These are phyloP conservation scores for Pigoraptor vietnamica DNA, from an alignment of 78 protist genomes.

Conservation along the genomic window DNA sequence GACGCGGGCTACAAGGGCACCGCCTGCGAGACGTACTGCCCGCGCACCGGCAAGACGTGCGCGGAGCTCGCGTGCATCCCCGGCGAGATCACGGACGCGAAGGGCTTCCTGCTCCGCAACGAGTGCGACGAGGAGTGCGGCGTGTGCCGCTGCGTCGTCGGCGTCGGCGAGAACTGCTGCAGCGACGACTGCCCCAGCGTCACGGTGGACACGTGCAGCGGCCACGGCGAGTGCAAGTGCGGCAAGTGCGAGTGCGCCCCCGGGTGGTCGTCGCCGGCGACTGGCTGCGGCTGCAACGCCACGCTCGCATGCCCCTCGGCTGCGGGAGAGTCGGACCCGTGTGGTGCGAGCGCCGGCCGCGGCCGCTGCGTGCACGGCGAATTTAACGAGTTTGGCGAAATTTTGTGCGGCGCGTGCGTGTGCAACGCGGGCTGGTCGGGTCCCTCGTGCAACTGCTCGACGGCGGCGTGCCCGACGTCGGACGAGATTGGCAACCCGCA, in stretches of 20 bases:
- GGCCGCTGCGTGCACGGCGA: too few species aligned
- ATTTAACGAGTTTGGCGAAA: too few species aligned
- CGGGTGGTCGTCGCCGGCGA: not conserved
- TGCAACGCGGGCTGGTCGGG: not conserved
- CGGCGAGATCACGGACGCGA: not conserved
- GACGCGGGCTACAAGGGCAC: not conserved
- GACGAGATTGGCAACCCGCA: too few species aligned
- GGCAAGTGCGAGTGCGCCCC: not conserved
- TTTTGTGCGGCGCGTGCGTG: too few species aligned
- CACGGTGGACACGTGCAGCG: not conserved
- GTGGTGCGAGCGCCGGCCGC: too few species aligned
- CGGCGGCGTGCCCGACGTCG: not conserved
- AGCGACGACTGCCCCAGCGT: not conserved
- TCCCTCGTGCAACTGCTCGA: slow-evolving; percentile 1
- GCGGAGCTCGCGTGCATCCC: not conserved
- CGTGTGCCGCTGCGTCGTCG: not conserved
- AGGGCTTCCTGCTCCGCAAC: not conserved
- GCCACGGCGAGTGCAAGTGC: not conserved
- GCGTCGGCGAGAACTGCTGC: not conserved
- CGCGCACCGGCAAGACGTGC: not conserved
- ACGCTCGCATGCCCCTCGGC: too few species aligned
- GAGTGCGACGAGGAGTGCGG: not conserved
- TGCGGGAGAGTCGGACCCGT: too few species aligned
- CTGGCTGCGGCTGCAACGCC: not conserved
- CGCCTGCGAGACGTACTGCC: not conserved